A percentile compares a stretch with the other conserved stretches of the same genome.
Conservation (phyloP, 75 land plant species). For the Isoetes taiwanensis region DNA sequence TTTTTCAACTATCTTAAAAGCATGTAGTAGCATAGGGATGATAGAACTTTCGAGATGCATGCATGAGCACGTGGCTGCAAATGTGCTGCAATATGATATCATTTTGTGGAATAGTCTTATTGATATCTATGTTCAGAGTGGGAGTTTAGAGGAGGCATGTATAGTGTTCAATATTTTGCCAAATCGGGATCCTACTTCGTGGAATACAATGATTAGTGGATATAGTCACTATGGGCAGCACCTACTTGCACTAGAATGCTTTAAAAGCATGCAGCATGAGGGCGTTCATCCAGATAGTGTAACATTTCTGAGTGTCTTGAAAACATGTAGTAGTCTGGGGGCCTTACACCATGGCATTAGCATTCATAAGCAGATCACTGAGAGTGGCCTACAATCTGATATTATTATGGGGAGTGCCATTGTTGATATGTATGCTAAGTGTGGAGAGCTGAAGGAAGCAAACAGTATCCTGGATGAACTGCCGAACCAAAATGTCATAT, state of each 20-base stretch:
- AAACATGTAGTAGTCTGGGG: slow-evolving; percentile 37
- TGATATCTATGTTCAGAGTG: slow-evolving; percentile 3
- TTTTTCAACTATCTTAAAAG: too few relatives aligned
- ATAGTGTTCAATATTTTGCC: neutral
- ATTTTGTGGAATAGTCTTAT: neutral
- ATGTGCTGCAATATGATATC: neutral
- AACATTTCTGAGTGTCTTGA: slow-evolving; percentile 35
- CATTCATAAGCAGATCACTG: slow-evolving; percentile 24
- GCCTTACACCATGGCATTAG: slow-evolving; percentile 30
- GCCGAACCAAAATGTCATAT: neutral
- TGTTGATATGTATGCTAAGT: slow-evolving; percentile 40
- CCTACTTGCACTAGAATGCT: slow-evolving; percentile 26
- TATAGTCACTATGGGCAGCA: slow-evolving; percentile 1
- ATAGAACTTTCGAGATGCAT: too few relatives aligned
- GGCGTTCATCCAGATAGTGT: slow-evolving; percentile 25
- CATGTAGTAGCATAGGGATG: too few relatives aligned
- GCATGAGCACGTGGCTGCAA: neutral
- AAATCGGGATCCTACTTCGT: neutral
- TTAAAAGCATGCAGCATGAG: slow-evolving; percentile 24
- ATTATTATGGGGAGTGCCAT: slow-evolving; percentile 22
- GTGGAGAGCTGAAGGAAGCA: slow-evolving; percentile 24
- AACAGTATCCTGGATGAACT: slow-evolving; percentile 12
- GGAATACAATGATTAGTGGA: neutral
- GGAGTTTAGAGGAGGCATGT: slow-evolving; percentile 9
- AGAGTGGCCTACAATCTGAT: slow-evolving; percentile 16